Evolutionary conservation across 768 basidiomycete genomes (phyloP), one percentile per base, ranked within the genome.

Genomic region (Hydnum rufescens): DNA sequence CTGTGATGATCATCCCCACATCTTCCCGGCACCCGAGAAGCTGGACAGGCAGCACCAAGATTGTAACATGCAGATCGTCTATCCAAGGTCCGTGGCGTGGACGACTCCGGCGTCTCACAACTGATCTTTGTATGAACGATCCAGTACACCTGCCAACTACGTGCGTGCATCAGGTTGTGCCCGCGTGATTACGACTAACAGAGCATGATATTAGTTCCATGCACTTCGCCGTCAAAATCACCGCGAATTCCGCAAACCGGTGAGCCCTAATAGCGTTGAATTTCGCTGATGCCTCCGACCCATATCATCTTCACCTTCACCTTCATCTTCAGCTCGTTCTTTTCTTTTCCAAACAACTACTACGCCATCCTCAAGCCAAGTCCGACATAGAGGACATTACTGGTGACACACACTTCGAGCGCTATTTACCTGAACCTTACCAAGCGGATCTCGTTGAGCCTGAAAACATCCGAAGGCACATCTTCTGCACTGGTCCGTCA

Each of bases 21-120:
- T 81, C 55, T 96, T 78, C 78, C 93, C 93, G 1, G 78, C 78
- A 0, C 74, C 74, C 1, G 78, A 92, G 66, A 95, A 93, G 71
- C 67, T 92, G 55, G 87, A 90, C 62, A 70, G 95, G 46, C 90
- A 95, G 61, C 90, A 96, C 63, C 95, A 99, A 69, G 95, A 99
- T 64, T 95, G 92, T 68, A 99, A 97, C 64, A 88, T 97, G 87
- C 95, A 97, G 68, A 82, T 99, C 58, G 88, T 93, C 28, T 97
- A 97, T 68, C 86, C 90, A 3, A 90, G 90, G 82, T 85, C 62
- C 65, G 82, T 72, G 5, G 2, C 32, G 29, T 25, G 54, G n/a
- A 13, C 28, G 26, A 25, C 34, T 46, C 25, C 16, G n/a, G 39
- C 19, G 5, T 4, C 32, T 32, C 3, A 48, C 43, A 26, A 6